Percentiles rank a stretch among this genome's conserved stretches.
These are phyloP conservation scores for Backusella psychrophila DNA, from an alignment of 192 early-diverging fungal species.

Conservation along the genomic window DNA sequence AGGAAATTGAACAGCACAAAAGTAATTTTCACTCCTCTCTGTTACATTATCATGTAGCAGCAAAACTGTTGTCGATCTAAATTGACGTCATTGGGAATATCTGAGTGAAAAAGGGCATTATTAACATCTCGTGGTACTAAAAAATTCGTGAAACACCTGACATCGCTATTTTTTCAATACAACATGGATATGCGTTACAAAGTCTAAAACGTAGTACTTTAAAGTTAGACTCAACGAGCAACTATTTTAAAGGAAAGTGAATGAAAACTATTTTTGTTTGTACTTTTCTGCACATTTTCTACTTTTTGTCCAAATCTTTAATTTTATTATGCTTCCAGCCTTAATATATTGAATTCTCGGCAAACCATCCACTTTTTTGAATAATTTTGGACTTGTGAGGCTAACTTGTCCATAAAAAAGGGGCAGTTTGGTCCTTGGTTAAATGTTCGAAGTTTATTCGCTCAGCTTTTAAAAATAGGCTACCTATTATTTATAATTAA, in stretches of 20 bases:
- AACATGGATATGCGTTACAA: background rate
- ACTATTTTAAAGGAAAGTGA: background rate
- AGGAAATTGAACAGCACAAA: background rate
- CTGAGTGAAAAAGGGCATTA: background rate
- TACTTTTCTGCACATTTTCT: background rate
- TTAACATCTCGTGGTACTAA: background rate
- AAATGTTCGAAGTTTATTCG: too few species aligned
- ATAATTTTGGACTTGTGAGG: too few species aligned
- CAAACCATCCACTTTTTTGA: background rate
- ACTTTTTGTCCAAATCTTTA: background rate
- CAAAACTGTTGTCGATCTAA: background rate
- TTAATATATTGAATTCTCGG: too few species aligned
- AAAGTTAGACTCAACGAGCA: background rate
- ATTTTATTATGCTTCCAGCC: background rate
- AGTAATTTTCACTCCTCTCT: background rate
- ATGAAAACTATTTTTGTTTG: background rate
- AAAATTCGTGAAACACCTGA: background rate
- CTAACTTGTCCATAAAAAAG: too few species aligned
- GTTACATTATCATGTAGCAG: background rate
- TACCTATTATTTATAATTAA: too few species aligned
- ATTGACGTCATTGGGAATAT: background rate
- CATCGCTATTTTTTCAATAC: background rate
- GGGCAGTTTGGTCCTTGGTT: too few species aligned
- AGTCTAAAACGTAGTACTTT: background rate
- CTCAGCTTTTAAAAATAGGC: too few species aligned